These are phyloP conservation scores for Fomitiporia mediterranea DNA, from an alignment of 1,284 basidiomycete species.

Conservation along the genomic window DNA sequence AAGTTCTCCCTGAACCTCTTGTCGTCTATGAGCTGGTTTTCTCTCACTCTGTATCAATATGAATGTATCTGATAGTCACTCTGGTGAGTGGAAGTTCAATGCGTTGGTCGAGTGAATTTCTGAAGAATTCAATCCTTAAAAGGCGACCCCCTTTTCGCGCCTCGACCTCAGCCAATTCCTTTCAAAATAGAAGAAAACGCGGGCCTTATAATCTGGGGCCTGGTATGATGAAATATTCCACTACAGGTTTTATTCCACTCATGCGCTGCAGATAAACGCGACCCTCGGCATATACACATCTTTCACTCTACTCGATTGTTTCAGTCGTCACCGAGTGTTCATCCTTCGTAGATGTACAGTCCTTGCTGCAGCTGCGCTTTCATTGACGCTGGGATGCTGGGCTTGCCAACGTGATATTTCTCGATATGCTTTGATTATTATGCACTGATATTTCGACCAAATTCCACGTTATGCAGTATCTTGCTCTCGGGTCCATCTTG, in stretches of 20 bases:
- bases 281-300: slow-evolving; percentile 8
- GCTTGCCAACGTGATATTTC: slow-evolving; percentile 13
- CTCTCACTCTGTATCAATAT: not conserved
- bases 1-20: not conserved
- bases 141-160: not conserved
- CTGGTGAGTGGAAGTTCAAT: not conserved
- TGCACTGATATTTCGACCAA: not conserved
- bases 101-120: not conserved
- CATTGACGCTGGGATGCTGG: slow-evolving; percentile 14
- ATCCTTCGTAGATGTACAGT: not conserved
- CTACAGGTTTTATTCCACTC: not conserved
- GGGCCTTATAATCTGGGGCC: slow-evolving; percentile 9
- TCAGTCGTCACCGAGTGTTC: not conserved
- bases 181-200: slow-evolving; percentile 4
- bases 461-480: slow-evolving; percentile 2
- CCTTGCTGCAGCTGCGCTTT: slow-evolving; percentile 1
- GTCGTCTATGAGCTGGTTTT: not conserved
- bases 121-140: not conserved
- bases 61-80: not conserved
- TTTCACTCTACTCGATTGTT: slow-evolving; percentile 3
- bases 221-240: slow-evolving; percentile 1
- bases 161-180: not conserved
- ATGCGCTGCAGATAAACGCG: slow-evolving; percentile 2
- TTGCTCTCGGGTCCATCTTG: not conserved
- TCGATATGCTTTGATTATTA: not conserved